Conservation (phyloP, 345 rosid genomes). For the Adansonia digitata region DNA sequence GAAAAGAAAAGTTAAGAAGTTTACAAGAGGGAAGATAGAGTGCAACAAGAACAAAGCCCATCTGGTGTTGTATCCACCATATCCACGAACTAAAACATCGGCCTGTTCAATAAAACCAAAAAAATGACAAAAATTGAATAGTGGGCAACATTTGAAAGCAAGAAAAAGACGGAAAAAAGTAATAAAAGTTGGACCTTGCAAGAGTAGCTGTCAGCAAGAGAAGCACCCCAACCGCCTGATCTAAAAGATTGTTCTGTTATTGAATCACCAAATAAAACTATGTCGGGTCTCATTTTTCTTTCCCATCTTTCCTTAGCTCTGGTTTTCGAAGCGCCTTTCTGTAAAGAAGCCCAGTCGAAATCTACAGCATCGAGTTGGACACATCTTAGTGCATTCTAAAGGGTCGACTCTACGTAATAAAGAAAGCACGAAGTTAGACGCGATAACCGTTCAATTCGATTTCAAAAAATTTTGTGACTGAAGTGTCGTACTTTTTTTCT, state of each 20-base stretch:
- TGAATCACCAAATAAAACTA: conserved; percentile 86
- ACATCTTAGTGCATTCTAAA: no score
- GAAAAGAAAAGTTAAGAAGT: neutral
- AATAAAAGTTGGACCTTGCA: conserved; percentile 67
- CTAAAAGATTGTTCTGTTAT: conserved; percentile 73
- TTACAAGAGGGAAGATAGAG: conserved; percentile 66
- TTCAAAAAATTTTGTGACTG: no score
- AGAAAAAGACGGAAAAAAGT: neutral
- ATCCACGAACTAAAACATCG: conserved; percentile 84
- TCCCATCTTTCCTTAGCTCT: no score
- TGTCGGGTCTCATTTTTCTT: conserved; percentile 56
- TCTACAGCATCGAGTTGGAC: no score
- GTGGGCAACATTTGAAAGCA: neutral
- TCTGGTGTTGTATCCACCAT: conserved; percentile 87
- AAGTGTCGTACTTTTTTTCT: no score
- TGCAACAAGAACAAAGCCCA: conserved; percentile 87
- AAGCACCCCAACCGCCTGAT: conserved; percentile 88
- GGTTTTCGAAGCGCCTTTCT: no score
- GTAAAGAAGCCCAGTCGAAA: no score
- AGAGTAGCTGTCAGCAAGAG: conserved; percentile 70
- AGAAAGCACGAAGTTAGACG: no score
- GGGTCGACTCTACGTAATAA: no score
- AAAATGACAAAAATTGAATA: neutral
- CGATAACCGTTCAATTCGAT: no score
- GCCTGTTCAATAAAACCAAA: conserved; percentile 28